These are phyloP conservation scores for Metroxylon sagu DNA, from an alignment of 176 grass and related monocot species.

Conservation along the genomic window DNA sequence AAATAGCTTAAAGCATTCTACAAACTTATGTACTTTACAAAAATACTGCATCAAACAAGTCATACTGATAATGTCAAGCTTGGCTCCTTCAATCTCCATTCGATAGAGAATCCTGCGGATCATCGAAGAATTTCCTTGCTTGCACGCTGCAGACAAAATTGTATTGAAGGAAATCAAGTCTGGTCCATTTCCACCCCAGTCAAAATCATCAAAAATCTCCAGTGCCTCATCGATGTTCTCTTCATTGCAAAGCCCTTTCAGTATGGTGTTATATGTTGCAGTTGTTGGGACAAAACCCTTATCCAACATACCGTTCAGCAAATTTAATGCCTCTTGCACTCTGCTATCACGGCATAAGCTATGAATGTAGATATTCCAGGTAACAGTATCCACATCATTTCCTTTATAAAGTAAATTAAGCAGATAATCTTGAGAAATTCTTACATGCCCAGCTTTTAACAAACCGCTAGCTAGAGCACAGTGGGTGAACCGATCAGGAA, in stretches of 20 bases:
- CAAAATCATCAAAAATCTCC: conserved; percentile 1
- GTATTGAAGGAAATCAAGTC: conserved; percentile 14
- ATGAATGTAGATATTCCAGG: conserved; percentile 11
- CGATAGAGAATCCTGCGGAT: conserved; percentile 8
- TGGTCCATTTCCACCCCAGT: conserved; percentile 1
- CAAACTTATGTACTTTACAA: not conserved
- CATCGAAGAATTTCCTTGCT: conserved; percentile 1
- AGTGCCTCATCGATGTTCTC: conserved; percentile 7
- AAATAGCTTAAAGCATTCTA: not conserved
- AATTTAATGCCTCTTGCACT: not conserved
- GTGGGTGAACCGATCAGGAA: conserved; percentile 7
- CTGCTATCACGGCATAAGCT: conserved; percentile 3
- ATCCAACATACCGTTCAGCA: not conserved
- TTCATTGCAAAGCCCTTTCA: conserved; percentile 10
- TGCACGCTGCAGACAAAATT: conserved; percentile 7
- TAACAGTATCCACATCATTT: not conserved
- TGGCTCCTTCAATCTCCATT: conserved; percentile 1
- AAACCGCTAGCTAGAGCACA: conserved; percentile 1
- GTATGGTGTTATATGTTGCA: conserved; percentile 9
- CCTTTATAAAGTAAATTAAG: not conserved
- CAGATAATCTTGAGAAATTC: not conserved
- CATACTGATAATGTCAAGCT: conserved; percentile 1
- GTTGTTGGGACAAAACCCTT: conserved; percentile 7
- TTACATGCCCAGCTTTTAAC: conserved; percentile 1
- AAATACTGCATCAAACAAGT: conserved; percentile 18